phyloP scores from a whole-genome alignment of 768 basidiomycete species.

The Piloderma croceum region DNA sequence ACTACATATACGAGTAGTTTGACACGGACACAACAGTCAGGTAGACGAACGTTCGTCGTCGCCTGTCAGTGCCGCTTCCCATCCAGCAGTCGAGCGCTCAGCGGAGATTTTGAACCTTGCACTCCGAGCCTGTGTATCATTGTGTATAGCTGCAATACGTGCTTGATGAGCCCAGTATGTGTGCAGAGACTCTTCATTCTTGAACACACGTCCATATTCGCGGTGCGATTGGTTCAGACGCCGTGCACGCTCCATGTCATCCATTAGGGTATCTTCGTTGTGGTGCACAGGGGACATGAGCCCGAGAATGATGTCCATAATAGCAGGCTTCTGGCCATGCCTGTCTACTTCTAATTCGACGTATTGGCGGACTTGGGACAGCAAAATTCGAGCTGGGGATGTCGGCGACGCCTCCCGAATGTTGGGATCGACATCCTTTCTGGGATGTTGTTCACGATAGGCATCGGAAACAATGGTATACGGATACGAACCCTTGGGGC shows the following conservation, averaged over 20 bases:
- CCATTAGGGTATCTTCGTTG: conserved; percentile 26
- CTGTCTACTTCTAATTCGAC: conserved; percentile 23
- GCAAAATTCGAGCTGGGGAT: conserved; percentile 13
- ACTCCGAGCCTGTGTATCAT: conserved; percentile 7
- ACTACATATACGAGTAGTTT: no score
- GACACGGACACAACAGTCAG: no score
- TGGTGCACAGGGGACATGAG: conserved; percentile 26
- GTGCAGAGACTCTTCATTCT: conserved; percentile 15
- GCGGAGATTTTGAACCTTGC: conserved; percentile 35
- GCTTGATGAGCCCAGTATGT: conserved; percentile 35
- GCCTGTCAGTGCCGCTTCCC: conserved; percentile 8
- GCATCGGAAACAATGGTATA: conserved; percentile 3
- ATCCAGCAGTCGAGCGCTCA: conserved; percentile 39
- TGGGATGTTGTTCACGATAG: no score
- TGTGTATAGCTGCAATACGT: conserved; percentile 20
- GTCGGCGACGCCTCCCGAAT: no score
- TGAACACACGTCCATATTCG: conserved; percentile 1
- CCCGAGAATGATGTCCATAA: conserved; percentile 47
- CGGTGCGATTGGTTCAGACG: conserved; percentile 6
- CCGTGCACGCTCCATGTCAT: conserved; percentile 20
- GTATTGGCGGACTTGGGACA: conserved; percentile 25
- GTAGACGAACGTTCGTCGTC: no score
- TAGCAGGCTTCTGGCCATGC: conserved; percentile 29
- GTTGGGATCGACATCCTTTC: no score
- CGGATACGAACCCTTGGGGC: conserved; percentile 2